These are phyloP conservation scores for Wickerhamiella parazyma DNA, from an alignment of 805 yeast species.

Conservation along the genomic window DNA sequence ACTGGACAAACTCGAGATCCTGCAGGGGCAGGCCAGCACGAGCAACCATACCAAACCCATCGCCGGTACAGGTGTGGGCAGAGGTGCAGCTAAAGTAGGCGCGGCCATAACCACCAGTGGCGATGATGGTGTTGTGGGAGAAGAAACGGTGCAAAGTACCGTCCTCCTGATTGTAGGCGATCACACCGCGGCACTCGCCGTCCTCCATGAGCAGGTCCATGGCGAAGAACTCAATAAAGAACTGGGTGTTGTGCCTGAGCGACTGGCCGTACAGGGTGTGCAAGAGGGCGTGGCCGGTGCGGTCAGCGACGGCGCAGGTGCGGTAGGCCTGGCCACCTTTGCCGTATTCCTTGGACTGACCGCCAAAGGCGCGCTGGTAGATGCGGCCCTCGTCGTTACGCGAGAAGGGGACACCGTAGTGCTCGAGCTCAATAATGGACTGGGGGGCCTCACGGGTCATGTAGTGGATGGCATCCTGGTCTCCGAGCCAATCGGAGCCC, in stretches of 20 bases:
- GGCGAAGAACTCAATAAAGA: slow-evolving; percentile 95
- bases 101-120: slow-evolving; percentile 98
- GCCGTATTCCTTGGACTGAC: slow-evolving; percentile 89
- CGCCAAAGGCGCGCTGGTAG: slow-evolving; percentile 98
- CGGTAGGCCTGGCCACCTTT: slow-evolving; percentile 99
- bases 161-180: slow-evolving; percentile 97
- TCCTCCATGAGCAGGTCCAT: slow-evolving; percentile 87
- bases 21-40: slow-evolving; percentile 97
- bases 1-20: slow-evolving; percentile 94
- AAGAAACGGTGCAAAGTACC: slow-evolving; percentile 97
- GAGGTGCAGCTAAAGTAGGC: slow-evolving; percentile 98
- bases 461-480: slow-evolving; percentile 97
- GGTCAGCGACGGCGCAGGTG: slow-evolving; percentile 98
- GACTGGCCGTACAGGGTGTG: slow-evolving; percentile 96
- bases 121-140: slow-evolving; percentile 90
- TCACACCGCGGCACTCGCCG: slow-evolving; percentile 92
- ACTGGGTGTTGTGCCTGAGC: slow-evolving; percentile 90
- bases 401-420: slow-evolving; percentile 96
- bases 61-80: slow-evolving; percentile 99
- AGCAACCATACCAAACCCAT: slow-evolving; percentile 95
- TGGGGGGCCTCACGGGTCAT: slow-evolving; percentile 98
- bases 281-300: slow-evolving; percentile 95
- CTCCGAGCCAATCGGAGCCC: slow-evolving; percentile 99
- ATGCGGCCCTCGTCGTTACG: slow-evolving; percentile 94
- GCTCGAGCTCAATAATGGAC: slow-evolving; percentile 91